A percentile compares a stretch with the other conserved stretches of the same genome.
These are phyloP conservation scores for Termitomyces sp. DNA, from an alignment of 768 basidiomycete species.

Conservation along the genomic window DNA sequence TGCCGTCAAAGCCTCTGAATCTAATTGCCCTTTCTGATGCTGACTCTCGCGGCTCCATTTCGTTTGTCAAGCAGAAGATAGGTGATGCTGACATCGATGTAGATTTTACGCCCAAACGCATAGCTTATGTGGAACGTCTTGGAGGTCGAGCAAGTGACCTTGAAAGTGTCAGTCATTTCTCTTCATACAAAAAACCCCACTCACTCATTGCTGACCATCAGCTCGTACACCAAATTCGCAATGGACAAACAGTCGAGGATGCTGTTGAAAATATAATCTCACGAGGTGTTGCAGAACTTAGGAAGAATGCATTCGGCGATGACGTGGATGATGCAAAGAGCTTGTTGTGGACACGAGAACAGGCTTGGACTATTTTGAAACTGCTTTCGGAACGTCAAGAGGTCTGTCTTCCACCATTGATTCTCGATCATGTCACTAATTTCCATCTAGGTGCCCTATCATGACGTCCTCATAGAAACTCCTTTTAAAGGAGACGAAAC, in stretches of 20 bases:
- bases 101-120: slow-evolving; percentile 51
- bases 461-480: slow-evolving; percentile 73
- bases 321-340: slow-evolving; percentile 83
- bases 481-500: slow-evolving; percentile 92
- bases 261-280: slow-evolving; percentile 88
- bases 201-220: slow-evolving; percentile 19
- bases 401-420: slow-evolving; percentile 29
- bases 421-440: not conserved
- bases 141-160: slow-evolving; percentile 92
- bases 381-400: slow-evolving; percentile 61
- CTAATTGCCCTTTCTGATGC: slow-evolving; percentile 82
- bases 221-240: slow-evolving; percentile 83
- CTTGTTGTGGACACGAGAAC: slow-evolving; percentile 79
- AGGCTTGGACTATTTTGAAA: slow-evolving; percentile 83
- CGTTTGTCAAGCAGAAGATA: slow-evolving; percentile 78
- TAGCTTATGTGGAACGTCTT: slow-evolving; percentile 58
- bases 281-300: slow-evolving; percentile 73
- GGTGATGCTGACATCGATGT: slow-evolving; percentile 46
- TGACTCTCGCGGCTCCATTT: slow-evolving; percentile 69
- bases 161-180: slow-evolving; percentile 55
- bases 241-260: slow-evolving; percentile 63
- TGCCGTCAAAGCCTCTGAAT: slow-evolving; percentile 80
- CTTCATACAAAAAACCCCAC: not conserved
- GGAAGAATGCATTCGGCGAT: slow-evolving; percentile 92
- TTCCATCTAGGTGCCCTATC: slow-evolving; percentile 61